Evolutionary conservation across 306 rosid species (phyloP).

Genomic region (Oxytropis ochrocephala): DNA sequence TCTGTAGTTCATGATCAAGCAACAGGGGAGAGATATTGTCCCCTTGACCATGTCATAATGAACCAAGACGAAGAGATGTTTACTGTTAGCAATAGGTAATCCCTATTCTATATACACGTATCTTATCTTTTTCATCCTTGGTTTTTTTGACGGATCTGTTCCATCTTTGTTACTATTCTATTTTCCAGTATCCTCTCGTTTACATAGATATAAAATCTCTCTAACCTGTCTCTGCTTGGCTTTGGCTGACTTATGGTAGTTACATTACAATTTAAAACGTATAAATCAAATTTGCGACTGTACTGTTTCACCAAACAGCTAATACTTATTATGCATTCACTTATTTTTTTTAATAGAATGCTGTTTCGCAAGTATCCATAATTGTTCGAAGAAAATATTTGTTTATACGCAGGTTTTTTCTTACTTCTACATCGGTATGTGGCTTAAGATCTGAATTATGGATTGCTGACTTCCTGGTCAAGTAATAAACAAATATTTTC

Average conservation of each 20-base stretch:
- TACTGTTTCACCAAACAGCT: neutral
- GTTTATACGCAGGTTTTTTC: neutral
- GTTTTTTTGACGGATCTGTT: neutral
- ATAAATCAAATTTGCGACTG: neutral
- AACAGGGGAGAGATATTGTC: constrained; percentile 78
- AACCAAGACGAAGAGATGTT: constrained; percentile 90
- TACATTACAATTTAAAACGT: neutral
- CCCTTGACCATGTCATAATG: constrained; percentile 75
- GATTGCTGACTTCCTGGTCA: neutral
- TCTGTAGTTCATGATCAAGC: constrained; percentile 89
- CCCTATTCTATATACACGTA: neutral
- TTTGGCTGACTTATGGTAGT: neutral
- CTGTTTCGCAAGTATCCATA: neutral
- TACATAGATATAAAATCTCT: neutral
- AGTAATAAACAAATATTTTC: too few relatives aligned
- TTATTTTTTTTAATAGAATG: neutral
- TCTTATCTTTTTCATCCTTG: neutral
- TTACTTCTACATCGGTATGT: neutral
- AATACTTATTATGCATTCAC: neutral
- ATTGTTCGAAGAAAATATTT: too few relatives aligned
- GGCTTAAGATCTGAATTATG: neutral
- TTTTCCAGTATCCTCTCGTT: neutral
- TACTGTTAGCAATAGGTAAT: constrained; percentile 97
- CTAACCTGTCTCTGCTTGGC: neutral
- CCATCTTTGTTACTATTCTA: neutral